phyloP scores from a whole-genome alignment of 1,139 yeast species.

The Lodderomyces oxycetoniae region DNA sequence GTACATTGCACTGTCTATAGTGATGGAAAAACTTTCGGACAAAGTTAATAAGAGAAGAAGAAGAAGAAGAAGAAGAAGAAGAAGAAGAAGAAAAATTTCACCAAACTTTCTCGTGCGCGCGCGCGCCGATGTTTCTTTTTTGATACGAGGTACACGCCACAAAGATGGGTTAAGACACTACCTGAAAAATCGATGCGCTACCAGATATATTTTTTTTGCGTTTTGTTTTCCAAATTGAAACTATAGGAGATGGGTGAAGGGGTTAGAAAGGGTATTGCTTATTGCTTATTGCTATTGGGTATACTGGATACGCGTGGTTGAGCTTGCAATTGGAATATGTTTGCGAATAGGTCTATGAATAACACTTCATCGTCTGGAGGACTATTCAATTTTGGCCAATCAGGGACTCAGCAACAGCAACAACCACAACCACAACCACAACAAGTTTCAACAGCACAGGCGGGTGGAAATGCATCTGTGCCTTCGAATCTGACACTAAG shows the following conservation, averaged over 20 bases:
- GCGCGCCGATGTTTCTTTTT: too few relatives aligned
- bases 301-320: too few relatives aligned
- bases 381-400: conserved; percentile 14
- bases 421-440: conserved; percentile 10
- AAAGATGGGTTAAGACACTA: too few relatives aligned
- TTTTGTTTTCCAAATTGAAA: too few relatives aligned
- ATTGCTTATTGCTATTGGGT: too few relatives aligned
- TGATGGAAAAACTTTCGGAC: conserved; percentile 53
- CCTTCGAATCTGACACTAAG: conserved; percentile 9
- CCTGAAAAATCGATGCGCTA: too few relatives aligned
- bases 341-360: conserved; percentile 14
- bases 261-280: too few relatives aligned
- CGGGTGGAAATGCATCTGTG: conserved; percentile 9
- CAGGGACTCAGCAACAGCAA: conserved; percentile 7
- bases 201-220: too few relatives aligned
- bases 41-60: conserved; percentile 34
- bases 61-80: conserved; percentile 8
- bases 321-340: conserved; percentile 8
- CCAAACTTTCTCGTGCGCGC: too few relatives aligned
- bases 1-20: conserved; percentile 47
- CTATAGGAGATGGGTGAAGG: too few relatives aligned
- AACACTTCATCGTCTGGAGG: conserved; percentile 7
- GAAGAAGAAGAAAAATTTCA: conserved; percentile 4
- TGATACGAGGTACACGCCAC: too few relatives aligned
- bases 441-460: conserved; percentile 9